Evolutionary conservation across 2,329 filamentous ascomycete species (phyloP), one percentile per base, ranked within the genome.

Genomic region (Graphilbum sp.): DNA sequence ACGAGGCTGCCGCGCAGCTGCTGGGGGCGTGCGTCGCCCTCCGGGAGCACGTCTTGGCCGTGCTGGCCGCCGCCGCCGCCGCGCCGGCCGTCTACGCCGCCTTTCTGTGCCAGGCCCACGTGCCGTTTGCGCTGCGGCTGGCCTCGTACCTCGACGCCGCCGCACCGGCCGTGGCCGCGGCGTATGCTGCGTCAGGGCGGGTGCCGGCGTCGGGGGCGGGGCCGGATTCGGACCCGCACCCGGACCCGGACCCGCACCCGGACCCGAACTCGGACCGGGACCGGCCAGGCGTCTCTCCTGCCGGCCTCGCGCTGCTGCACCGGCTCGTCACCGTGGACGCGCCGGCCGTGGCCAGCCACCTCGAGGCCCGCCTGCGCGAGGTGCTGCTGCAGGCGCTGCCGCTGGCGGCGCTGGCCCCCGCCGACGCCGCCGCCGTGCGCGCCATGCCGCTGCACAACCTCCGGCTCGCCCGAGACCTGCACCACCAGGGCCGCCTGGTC

Each of bases 11-110:
- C 4, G 32, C 32, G 2, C 17, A 39, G 5, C 34, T 41, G 6
- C 25, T 38, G 20, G 5, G 24, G 6, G 35, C 37, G 2, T 39
- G 37, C 27, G 34, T 35, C 3, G 20, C 38, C 21, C 19, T 43
- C 6, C 37, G 41, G 33, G 45, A 46, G 35, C 19, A 30, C 11
- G 44, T 44, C 30, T 30, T 47, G 29, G 35, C 23, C 23, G 25
- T 35, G 3, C 41, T 41, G 17, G 32, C 32, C 13, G 25, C 15
- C 12, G 18, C 4, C 2, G 17, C 17, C n/a, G 31, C 23, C 32
- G 2, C 25, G 24, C 20, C 39, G 33, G 19, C 38, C 2, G 34
- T 29, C 5, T 32, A 43, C 34, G 21, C 21, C 13, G 31, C 18
- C 5, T 47, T 47, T 16, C 21, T 45, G 39, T 34, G 15, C 24